Percentiles rank a stretch among this genome's conserved stretches.
Evolutionary conservation across 257 asterid species (phyloP).

Genomic region (Avicennia marina): DNA sequence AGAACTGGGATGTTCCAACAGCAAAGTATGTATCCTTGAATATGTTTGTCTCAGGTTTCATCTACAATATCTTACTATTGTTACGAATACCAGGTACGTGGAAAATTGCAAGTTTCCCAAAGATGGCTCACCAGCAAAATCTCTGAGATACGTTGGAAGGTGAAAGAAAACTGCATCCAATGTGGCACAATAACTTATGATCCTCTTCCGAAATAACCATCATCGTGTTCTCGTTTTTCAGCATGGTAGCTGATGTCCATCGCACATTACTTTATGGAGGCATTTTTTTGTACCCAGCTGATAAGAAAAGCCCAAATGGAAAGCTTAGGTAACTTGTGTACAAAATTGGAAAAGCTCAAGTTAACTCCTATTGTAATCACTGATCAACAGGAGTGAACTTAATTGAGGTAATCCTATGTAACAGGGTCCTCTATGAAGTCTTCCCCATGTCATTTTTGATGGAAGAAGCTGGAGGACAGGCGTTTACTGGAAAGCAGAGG

Average conservation of each 20-base stretch:
- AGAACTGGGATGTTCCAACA: conserved; percentile 91
- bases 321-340: conserved; percentile 56
- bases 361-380: neutral
- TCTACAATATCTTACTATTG: conserved; percentile 3
- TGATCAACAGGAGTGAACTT: neutral
- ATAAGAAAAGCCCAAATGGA: conserved; percentile 92
- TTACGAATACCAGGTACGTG: conserved; percentile 52
- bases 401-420: conserved; percentile 9
- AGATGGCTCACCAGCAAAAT: conserved; percentile 95
- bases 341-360: too few relatives aligned
- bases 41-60: too few relatives aligned
- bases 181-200: neutral
- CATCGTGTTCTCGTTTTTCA: conserved; percentile 23
- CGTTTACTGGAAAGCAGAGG: conserved; percentile 87
- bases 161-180: conserved; percentile 22
- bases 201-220: neutral
- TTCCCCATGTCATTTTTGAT: conserved; percentile 95
- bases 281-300: conserved; percentile 93
- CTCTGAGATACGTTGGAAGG: conserved; percentile 97
- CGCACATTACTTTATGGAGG: conserved; percentile 98
- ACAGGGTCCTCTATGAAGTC: conserved; percentile 92
- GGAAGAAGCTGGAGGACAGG: conserved; percentile 98
- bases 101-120: conserved; percentile 83
- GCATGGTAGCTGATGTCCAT: conserved; percentile 99
- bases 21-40: conserved; percentile 39